Evolutionary conservation across 2,329 filamentous ascomycete species (phyloP).

Genomic region (Xylaria sp.): DNA sequence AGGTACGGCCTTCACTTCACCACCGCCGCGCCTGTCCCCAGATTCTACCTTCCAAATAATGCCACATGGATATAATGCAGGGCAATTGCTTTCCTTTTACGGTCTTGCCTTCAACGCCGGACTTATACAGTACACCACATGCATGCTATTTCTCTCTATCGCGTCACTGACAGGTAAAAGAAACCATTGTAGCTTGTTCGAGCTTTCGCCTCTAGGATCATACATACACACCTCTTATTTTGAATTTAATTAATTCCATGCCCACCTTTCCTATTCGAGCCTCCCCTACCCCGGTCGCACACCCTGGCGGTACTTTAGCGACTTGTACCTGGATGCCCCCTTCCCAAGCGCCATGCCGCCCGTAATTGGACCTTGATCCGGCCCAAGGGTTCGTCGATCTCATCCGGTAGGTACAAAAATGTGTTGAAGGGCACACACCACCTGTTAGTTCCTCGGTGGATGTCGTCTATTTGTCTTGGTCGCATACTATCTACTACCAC

Average conservation of each 20-base stretch:
- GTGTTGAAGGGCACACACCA: constrained; percentile 45
- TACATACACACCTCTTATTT: constrained; percentile 13
- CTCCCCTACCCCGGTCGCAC: constrained; percentile 30
- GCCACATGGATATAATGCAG: neutral
- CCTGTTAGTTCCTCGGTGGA: constrained; percentile 32
- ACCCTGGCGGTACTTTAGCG: constrained; percentile 41
- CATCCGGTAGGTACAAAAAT: constrained; percentile 45
- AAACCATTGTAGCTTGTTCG: constrained; percentile 16
- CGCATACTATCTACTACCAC: neutral
- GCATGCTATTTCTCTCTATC: neutral
- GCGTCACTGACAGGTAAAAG: neutral
- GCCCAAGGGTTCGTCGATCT: constrained; percentile 47
- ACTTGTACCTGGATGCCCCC: constrained; percentile 38
- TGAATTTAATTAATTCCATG: constrained; percentile 31
- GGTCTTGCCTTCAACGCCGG: neutral
- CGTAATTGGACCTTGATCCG: constrained; percentile 46
- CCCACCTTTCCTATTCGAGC: constrained; percentile 18
- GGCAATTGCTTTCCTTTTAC: neutral
- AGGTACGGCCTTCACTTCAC: neutral
- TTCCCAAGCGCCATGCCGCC: constrained; percentile 50
- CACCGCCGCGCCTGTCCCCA: neutral
- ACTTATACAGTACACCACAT: neutral
- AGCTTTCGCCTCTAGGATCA: constrained; percentile 36
- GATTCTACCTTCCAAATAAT: constrained; percentile 12
- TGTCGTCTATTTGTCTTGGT: constrained; percentile 36